Base-by-base conservation (phyloP, 2,329 filamentous ascomycete species). In the Anisogramma anomala region DNA sequence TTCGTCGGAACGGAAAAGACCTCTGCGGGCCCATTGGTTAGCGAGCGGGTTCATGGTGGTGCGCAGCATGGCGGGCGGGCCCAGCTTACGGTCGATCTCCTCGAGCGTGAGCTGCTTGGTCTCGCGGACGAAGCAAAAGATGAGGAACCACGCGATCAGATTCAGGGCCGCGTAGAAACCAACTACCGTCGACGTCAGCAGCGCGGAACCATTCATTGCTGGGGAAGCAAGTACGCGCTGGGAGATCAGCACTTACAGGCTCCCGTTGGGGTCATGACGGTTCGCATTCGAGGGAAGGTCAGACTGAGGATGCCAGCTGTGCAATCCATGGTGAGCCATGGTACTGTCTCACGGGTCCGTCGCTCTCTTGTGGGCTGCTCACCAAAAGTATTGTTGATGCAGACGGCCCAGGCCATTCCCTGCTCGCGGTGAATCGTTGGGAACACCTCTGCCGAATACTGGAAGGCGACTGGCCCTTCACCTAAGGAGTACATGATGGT, bases 391-490 rank as follows among this genome's bases (percentile, higher is more conserved):
- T 79, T 75, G 43, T 45, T 45, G 23, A 45, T 45, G 26, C 43
- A 45, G 7, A 83, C 79, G 6, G 77, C 73, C 59, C 72, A 82
- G 0, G 70, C 71, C 80, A 84, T 84, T 42, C 80, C 80, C 18
- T 83, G 68, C 53, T 84, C 80, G 52, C 80, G 70, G 55, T 84
- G 79, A 1, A 76, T 79, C 1, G 83, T 68, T 0, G 80, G 79
- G 54, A 79, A 84, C 2, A 82, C 76, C 55, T 84, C 80, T 31
- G 79, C 77, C 4, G 69, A 72, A 59, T 83, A 83, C 0, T 75
- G 74, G 53, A 79, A 83, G 0, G 79, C 78, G 6, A 83, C 79
- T 4, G 74, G 73, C 0, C 77, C 79, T 59, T 84, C 79, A 3
- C 71, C 76, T 1, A 74, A 73, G 0, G 73, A 77, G 59, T 79